Evolutionary conservation across 495 filamentous ascomycete genomes (phyloP).

Genomic region (Acidiella bohemica): DNA sequence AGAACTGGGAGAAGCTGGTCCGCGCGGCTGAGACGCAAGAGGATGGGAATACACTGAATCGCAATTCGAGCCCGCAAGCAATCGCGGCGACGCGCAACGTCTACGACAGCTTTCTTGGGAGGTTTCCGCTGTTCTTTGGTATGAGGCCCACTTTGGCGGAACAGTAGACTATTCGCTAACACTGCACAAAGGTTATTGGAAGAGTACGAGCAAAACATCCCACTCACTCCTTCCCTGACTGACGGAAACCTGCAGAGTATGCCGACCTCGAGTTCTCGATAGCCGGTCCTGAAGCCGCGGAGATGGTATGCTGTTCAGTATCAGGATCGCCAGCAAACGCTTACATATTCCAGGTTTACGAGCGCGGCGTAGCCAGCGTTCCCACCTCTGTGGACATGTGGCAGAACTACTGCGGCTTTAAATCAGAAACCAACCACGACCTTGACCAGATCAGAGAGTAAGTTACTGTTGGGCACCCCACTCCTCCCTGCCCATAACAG

Average conservation of each 20-base stretch:
- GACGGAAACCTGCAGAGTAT: too few species aligned
- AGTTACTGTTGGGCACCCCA: constrained; percentile 56
- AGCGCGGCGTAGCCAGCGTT: constrained; percentile 87
- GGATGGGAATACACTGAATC: constrained; percentile 83
- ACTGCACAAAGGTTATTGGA: too few species aligned
- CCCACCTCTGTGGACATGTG: constrained; percentile 88
- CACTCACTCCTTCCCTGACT: too few species aligned
- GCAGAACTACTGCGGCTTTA: constrained; percentile 95
- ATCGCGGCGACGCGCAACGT: constrained; percentile 70
- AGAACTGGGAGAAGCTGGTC: constrained; percentile 89
- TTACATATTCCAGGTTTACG: constrained; percentile 74
- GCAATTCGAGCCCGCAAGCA: constrained; percentile 90
- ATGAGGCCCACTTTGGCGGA: too few species aligned
- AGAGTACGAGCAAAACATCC: too few species aligned
- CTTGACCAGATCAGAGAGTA: constrained; percentile 97
- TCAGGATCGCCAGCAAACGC: too few species aligned
- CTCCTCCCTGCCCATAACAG: constrained; percentile 42
- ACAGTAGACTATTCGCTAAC: too few species aligned
- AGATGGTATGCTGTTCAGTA: constrained; percentile 73
- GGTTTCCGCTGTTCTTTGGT: constrained; percentile 93
- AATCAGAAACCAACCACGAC: constrained; percentile 92
- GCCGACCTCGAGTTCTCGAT: constrained; percentile 95
- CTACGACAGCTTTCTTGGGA: constrained; percentile 87
- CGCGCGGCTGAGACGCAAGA: constrained; percentile 71
- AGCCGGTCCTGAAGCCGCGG: constrained; percentile 89